These are phyloP conservation scores for Pyrenochaeta sp. DNA, from an alignment of 2,329 filamentous ascomycete species.

Conservation along the genomic window DNA sequence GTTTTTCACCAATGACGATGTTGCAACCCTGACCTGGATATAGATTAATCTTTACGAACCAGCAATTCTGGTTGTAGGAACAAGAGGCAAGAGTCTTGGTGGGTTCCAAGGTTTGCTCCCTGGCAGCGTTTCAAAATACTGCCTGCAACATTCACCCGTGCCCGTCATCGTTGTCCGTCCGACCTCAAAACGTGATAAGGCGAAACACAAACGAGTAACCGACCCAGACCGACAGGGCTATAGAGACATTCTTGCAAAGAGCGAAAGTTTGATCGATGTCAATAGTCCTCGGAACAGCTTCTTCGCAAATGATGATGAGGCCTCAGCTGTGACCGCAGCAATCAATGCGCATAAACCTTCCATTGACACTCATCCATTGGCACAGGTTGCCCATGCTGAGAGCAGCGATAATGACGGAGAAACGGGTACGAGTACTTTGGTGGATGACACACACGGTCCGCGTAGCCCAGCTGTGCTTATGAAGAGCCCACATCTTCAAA, in stretches of 20 bases:
- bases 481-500: slow-evolving; percentile 50
- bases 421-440: slow-evolving; percentile 6
- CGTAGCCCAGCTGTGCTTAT: slow-evolving; percentile 46
- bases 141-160: slow-evolving; percentile 89
- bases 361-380: slow-evolving; percentile 40
- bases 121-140: slow-evolving; percentile 93
- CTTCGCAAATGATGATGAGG: slow-evolving; percentile 50
- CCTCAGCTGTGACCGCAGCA: slow-evolving; percentile 58
- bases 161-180: slow-evolving; percentile 92
- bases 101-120: slow-evolving; percentile 87
- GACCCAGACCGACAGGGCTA: slow-evolving; percentile 81
- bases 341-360: slow-evolving; percentile 54
- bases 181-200: slow-evolving; percentile 85
- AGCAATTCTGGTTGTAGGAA: slow-evolving; percentile 89
- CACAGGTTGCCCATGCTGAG: slow-evolving; percentile 33
- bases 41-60: slow-evolving; percentile 93
- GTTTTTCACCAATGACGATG: slow-evolving; percentile 31
- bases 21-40: slow-evolving; percentile 7
- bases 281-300: slow-evolving; percentile 56
- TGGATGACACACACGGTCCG: slow-evolving; percentile 38
- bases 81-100: slow-evolving; percentile 81
- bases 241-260: slow-evolving; percentile 75
- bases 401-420: slow-evolving; percentile 27
- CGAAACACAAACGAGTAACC: slow-evolving; percentile 82
- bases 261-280: slow-evolving; percentile 62